These are phyloP conservation scores for Candida dendrica DNA, from an alignment of 805 yeast species.

Conservation along the genomic window DNA sequence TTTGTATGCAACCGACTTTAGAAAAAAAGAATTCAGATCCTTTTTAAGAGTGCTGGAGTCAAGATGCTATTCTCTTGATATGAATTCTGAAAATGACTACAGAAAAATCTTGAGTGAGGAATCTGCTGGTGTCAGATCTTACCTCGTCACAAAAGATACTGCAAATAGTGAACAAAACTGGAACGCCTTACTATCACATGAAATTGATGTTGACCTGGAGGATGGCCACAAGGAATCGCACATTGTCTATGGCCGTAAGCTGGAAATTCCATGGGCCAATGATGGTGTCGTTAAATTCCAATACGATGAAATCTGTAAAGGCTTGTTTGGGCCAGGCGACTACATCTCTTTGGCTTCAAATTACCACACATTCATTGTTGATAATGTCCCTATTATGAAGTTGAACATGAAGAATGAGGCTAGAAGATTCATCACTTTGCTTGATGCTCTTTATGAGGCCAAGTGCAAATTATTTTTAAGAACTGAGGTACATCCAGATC, in stretches of 20 bases:
- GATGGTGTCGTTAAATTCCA: conserved; percentile 40
- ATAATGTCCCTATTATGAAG: conserved; percentile 54
- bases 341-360: conserved; percentile 60
- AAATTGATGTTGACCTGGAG: conserved; percentile 5
- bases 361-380: conserved; percentile 49
- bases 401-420: conserved; percentile 59
- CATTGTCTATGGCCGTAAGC: conserved; percentile 48
- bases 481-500: conserved; percentile 40
- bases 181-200: conserved; percentile 24
- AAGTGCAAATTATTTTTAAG: conserved; percentile 52
- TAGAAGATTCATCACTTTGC: conserved; percentile 53
- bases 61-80: conserved; percentile 55
- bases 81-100: conserved; percentile 54
- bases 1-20: conserved; percentile 58
- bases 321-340: conserved; percentile 58
- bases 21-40: conserved; percentile 46
- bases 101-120: conserved; percentile 25
- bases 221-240: conserved; percentile 22
- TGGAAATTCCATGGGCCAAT: conserved; percentile 37
- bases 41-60: conserved; percentile 51
- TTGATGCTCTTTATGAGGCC: conserved; percentile 66
- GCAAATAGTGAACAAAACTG: conserved; percentile 24
- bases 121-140: conserved; percentile 4
- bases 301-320: conserved; percentile 48
- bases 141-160: conserved; percentile 27